A percentile compares a stretch with the other conserved stretches of the same genome.
phyloP scores from a whole-genome alignment of 805 yeast genomes.

The Saccharomycopsis sp. region DNA sequence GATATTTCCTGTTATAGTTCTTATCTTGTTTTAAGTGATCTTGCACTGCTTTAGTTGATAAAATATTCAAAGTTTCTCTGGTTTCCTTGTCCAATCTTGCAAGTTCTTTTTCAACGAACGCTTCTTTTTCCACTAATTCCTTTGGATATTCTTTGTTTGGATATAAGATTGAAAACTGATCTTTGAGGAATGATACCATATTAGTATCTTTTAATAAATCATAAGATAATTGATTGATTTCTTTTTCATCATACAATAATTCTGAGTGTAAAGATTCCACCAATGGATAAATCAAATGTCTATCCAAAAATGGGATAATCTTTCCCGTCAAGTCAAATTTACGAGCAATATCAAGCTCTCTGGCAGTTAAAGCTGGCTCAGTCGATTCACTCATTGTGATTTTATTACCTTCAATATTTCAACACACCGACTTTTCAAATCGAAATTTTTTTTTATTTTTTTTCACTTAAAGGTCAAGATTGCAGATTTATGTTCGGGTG shows the following conservation, averaged over 20 bases:
- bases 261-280: conserved; percentile 39
- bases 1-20: conserved; percentile 41
- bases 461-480: background rate
- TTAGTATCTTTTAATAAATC: conserved; percentile 51
- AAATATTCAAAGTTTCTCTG: conserved; percentile 37
- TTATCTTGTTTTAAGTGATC: conserved; percentile 49
- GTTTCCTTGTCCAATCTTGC: conserved; percentile 36
- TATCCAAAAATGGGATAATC: conserved; percentile 52
- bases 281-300: conserved; percentile 51
- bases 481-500: background rate
- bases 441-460: background rate
- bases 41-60: conserved; percentile 44
- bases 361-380: conserved; percentile 22
- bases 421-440: background rate
- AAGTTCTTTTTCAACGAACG: conserved; percentile 33
- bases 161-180: conserved; percentile 37
- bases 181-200: conserved; percentile 45
- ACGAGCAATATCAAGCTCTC: conserved; percentile 37
- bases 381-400: conserved; percentile 13
- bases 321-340: conserved; percentile 48
- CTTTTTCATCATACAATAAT: conserved; percentile 38
- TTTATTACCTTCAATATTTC: conserved; percentile 12
- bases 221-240: conserved; percentile 41
- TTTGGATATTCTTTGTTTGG: conserved; percentile 35
- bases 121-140: conserved; percentile 36